Percentiles rank a stretch among this genome's conserved stretches.
Conservation (phyloP, 164 flowering plant species). For the Magnolia officinalis region DNA sequence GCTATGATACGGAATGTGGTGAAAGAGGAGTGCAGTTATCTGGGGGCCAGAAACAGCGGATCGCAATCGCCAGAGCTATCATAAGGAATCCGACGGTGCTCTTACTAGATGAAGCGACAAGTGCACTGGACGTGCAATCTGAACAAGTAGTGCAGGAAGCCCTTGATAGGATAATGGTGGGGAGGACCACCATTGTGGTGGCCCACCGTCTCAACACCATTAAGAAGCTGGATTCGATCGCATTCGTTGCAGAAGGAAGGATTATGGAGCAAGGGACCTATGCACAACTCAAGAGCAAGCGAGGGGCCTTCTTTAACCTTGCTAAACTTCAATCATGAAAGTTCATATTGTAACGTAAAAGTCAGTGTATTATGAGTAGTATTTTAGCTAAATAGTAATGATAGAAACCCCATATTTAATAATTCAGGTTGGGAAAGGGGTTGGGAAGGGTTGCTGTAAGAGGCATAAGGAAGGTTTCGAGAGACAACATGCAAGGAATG, state of each 20-base stretch:
- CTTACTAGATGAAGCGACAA: slow-evolving; percentile 87
- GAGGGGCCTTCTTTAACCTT: slow-evolving; percentile 75
- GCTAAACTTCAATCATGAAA: slow-evolving; percentile 37
- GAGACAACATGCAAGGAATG: slow-evolving; percentile 11
- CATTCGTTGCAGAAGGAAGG: slow-evolving; percentile 71
- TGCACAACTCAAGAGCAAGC: slow-evolving; percentile 53
- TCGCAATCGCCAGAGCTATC: slow-evolving; percentile 88
- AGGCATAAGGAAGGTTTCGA: slow-evolving; percentile 8
- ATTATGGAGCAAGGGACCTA: slow-evolving; percentile 71
- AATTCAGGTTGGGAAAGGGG: background rate
- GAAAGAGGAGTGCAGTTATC: slow-evolving; percentile 89
- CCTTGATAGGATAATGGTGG: slow-evolving; percentile 69
- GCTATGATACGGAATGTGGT: slow-evolving; percentile 82
- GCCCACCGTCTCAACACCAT: slow-evolving; percentile 91
- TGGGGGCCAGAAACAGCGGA: slow-evolving; percentile 91
- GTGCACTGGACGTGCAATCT: slow-evolving; percentile 83
- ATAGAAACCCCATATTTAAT: too few species aligned
- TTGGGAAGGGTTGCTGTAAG: slow-evolving; percentile 8
- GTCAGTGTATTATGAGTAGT: too few species aligned
- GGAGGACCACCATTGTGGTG: slow-evolving; percentile 73
- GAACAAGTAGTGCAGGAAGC: slow-evolving; percentile 90
- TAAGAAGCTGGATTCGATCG: slow-evolving; percentile 64
- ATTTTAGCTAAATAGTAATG: too few species aligned
- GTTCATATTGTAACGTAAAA: background rate
- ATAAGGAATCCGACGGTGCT: slow-evolving; percentile 65